Evolutionary conservation across 768 basidiomycete genomes (phyloP).

Genomic region (Phanerodontia chrysosporium): DNA sequence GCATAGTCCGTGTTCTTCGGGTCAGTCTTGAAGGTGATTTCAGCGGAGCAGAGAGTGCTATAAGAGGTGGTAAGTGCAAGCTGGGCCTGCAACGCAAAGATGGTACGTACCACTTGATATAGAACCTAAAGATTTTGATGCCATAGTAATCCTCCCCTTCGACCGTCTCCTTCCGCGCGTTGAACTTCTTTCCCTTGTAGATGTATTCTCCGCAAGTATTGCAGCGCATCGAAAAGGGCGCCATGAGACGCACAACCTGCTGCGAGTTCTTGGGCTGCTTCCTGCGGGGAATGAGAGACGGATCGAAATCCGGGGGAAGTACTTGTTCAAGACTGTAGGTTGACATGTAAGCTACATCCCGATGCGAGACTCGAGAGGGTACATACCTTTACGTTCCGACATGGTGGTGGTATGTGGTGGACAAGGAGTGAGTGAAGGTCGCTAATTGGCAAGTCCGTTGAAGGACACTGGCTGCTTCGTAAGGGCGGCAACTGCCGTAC

Average conservation of each 20-base stretch:
- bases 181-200: slow-evolving; percentile 99
- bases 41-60: slow-evolving; percentile 92
- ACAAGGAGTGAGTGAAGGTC: background rate
- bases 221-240: slow-evolving; percentile 97
- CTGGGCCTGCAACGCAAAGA: background rate
- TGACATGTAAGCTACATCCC: background rate
- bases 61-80: slow-evolving; percentile 14
- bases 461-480: background rate
- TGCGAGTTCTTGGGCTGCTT: slow-evolving; percentile 92
- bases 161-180: slow-evolving; percentile 97
- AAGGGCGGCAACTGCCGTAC: background rate
- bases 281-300: slow-evolving; percentile 88
- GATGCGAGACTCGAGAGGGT: background rate
- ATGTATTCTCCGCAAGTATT: slow-evolving; percentile 98
- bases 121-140: slow-evolving; percentile 94
- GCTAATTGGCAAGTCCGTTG: background rate
- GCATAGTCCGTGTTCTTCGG: slow-evolving; percentile 94
- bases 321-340: slow-evolving; percentile 80
- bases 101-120: slow-evolving; percentile 71
- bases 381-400: slow-evolving; percentile 80
- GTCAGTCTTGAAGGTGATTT: slow-evolving; percentile 99
- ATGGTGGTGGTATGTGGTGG: slow-evolving; percentile 35
- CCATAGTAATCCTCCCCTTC: slow-evolving; percentile 97
- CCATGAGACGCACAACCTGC: slow-evolving; percentile 98
- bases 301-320: slow-evolving; percentile 98